Base-by-base conservation (phyloP, 768 basidiomycete species). In the Trametes meyenii region DNA sequence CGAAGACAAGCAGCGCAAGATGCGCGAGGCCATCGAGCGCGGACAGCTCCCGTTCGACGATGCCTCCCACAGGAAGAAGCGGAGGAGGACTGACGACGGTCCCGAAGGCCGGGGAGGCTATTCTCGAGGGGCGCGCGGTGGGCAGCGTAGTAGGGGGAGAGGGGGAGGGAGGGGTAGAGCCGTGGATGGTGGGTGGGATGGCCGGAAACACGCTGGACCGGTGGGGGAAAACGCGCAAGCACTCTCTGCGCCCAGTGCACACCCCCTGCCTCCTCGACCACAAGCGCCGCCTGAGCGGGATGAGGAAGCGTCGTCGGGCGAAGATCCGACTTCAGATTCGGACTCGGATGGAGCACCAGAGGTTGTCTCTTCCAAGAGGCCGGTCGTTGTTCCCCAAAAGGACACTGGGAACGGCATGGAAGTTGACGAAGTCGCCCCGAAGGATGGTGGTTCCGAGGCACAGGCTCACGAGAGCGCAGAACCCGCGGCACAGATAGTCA, bases 1-100 rank as follows among this genome's bases (percentile, higher is more conserved):
- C 1, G 84, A 83, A 60, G 92, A 96, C 46, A 97, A 96, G 79
- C 88, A 88, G 67, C 81, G 84, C 65, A 93, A 90, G 69, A 71
- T 86, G 23, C 83, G 88, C 62, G 92, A 94, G 64, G 94, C 94
- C 10, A 76, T 84, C 36, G 86, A 85, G n/a, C 82, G 90, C 55
- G 94, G 94, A 1, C 89, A 95, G 73, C 73, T 92, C 33, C 75
- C 80, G 33, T 75, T 80, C 0, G 77, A 79, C 49, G 82, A 84
- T 14, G 71, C 78, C 17, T 66, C 78, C 40, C 73, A 70, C 16
- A 72, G 78, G 45, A 72, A 69, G 59, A 87, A 86, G 67, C 80
- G 80, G 50, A 74, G 71, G 50, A 68, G 74, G 24, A 70, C 67
- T 40, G 79, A 79, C 29, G 70, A 71, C 50, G 62, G 43, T 5